Percentiles rank a stretch among this genome's conserved stretches.
Conservation (phyloP, 1,139 yeast species). For the Lodderomyces elongisporus region DNA sequence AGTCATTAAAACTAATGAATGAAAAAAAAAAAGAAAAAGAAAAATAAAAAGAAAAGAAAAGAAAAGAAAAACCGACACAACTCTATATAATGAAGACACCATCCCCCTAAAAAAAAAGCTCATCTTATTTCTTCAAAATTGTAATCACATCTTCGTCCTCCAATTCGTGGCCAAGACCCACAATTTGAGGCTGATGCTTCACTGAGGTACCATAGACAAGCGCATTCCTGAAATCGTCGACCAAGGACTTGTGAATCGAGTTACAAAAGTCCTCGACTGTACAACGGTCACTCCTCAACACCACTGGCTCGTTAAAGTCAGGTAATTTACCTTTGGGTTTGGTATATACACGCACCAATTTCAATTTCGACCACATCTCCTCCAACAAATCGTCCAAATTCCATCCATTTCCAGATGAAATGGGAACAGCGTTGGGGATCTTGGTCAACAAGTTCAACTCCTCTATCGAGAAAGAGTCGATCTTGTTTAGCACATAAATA, state of each 20-base stretch:
- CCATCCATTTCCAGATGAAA: constrained; percentile 95
- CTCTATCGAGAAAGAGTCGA: constrained; percentile 89
- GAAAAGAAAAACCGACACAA: neutral
- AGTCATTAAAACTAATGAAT: neutral
- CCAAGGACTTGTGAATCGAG: constrained; percentile 89
- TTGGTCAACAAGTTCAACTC: constrained; percentile 85
- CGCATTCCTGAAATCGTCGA: constrained; percentile 89
- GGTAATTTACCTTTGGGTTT: constrained; percentile 95
- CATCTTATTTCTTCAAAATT: constrained; percentile 63
- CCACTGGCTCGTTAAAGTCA: constrained; percentile 93
- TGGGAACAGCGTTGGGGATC: constrained; percentile 96
- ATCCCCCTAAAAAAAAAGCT: too few species aligned
- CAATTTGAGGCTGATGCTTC: constrained; percentile 97
- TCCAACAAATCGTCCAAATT: constrained; percentile 90
- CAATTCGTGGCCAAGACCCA: constrained; percentile 75
- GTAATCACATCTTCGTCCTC: constrained; percentile 98
- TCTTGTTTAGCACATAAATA: constrained; percentile 86
- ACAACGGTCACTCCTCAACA: constrained; percentile 73
- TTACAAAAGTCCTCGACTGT: constrained; percentile 95
- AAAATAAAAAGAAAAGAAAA: neutral
- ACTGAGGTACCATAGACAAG: constrained; percentile 89
- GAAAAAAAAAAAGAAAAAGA: constrained; percentile 1
- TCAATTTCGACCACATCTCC: constrained; percentile 88
- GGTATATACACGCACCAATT: constrained; percentile 90
- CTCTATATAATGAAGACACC: too few species aligned